These are phyloP conservation scores for Melampsora americana DNA, from an alignment of 1,284 basidiomycete species.

Conservation along the genomic window DNA sequence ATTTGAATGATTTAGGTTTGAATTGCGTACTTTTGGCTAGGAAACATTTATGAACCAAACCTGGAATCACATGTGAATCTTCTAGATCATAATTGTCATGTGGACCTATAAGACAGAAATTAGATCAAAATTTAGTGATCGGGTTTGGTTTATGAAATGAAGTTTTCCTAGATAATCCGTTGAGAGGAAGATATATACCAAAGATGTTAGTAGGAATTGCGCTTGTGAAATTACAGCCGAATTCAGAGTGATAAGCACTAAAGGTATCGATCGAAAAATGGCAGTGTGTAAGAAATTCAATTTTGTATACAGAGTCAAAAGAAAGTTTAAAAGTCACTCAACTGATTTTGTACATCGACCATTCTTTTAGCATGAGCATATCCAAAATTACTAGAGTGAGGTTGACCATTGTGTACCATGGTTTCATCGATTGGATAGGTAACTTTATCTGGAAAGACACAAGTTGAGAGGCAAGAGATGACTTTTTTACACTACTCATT, in stretches of 20 bases:
- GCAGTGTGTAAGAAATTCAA: not conserved
- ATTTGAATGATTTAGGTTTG: not conserved
- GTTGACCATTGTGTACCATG: conserved; percentile 80
- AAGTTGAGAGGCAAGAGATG: conserved; percentile 80
- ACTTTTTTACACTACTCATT: conserved; percentile 62
- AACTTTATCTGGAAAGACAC: conserved; percentile 77
- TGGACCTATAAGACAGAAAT: conserved; percentile 15
- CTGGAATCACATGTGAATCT: conserved; percentile 83
- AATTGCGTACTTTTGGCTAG: conserved; percentile 69
- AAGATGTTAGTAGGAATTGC: conserved; percentile 91
- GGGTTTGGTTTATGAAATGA: too few relatives aligned
- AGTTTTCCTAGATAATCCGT: too few relatives aligned
- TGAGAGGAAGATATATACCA: conserved; percentile 55
- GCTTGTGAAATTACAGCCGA: conserved; percentile 81
- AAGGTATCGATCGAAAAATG: not conserved
- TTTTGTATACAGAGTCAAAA: not conserved
- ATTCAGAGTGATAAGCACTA: conserved; percentile 85
- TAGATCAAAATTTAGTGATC: not conserved
- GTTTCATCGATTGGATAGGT: conserved; percentile 82
- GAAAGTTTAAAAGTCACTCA: conserved; percentile 48
- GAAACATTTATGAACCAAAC: conserved; percentile 80
- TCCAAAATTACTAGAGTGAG: conserved; percentile 84
- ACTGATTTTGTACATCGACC: conserved; percentile 89
- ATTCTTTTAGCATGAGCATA: conserved; percentile 89
- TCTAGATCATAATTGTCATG: conserved; percentile 65